A percentile compares a stretch with the other conserved stretches of the same genome.
Evolutionary conservation across 1,284 basidiomycete species (phyloP).

Genomic region (Xanthoconium separans): DNA sequence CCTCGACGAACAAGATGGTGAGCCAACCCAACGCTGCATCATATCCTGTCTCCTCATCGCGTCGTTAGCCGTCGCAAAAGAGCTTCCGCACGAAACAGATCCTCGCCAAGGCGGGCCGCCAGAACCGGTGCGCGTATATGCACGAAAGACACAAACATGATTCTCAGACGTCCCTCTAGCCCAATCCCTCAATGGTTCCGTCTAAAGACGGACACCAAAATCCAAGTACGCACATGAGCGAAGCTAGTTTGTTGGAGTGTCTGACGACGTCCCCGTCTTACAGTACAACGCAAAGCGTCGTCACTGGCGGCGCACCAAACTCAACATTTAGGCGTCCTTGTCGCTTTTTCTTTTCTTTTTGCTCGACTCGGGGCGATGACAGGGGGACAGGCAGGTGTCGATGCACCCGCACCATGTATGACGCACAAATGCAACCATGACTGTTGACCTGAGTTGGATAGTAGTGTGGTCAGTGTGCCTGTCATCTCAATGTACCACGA

Average conservation of each 20-base stretch:
- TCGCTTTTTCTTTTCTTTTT: not conserved
- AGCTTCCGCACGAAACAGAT: slow-evolving; percentile 95
- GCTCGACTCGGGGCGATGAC: not conserved
- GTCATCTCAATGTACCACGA: too few species aligned
- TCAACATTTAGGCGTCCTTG: slow-evolving; percentile 72
- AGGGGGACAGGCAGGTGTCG: slow-evolving; percentile 8
- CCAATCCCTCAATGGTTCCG: slow-evolving; percentile 99
- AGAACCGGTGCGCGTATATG: slow-evolving; percentile 81
- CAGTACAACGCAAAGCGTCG: slow-evolving; percentile 93
- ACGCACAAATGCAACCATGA: slow-evolving; percentile 24
- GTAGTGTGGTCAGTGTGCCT: not conserved
- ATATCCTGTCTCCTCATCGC: not conserved
- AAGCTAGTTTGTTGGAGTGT: not conserved
- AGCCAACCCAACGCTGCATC: not conserved
- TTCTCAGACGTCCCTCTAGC: slow-evolving; percentile 38
- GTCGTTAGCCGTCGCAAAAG: slow-evolving; percentile 91
- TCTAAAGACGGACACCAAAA: slow-evolving; percentile 93
- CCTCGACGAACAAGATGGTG: slow-evolving; percentile 29
- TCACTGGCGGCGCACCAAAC: slow-evolving; percentile 94
- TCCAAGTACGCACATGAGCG: slow-evolving; percentile 66
- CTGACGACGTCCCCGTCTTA: slow-evolving; percentile 5
- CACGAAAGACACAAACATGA: not conserved
- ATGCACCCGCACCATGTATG: slow-evolving; percentile 23
- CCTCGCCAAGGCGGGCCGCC: slow-evolving; percentile 93
- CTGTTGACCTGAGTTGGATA: not conserved